A percentile compares a stretch with the other conserved stretches of the same genome.
These are phyloP conservation scores for Fragilariopsis cylindrus DNA, from an alignment of 108 stramenopile species.

Conservation along the genomic window DNA sequence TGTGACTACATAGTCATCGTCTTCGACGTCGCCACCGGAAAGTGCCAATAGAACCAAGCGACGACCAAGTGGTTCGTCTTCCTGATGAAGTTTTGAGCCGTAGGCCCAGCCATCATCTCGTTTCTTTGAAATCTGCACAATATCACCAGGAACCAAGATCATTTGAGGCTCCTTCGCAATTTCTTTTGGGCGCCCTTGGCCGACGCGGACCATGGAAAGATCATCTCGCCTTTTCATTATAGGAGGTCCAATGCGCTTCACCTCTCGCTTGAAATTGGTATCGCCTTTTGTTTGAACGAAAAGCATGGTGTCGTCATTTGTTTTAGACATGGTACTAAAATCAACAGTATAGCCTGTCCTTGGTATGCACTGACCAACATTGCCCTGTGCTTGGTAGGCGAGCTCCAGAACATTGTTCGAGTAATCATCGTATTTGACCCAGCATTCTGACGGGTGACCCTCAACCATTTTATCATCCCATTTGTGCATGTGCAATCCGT, in stretches of 20 bases:
- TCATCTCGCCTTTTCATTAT: not conserved
- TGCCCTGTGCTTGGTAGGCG: conserved; percentile 1
- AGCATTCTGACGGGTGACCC: conserved; percentile 9
- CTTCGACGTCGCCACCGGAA: not conserved
- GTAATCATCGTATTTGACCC: conserved; percentile 14
- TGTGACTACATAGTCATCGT: not conserved
- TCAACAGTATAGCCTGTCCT: conserved; percentile 15
- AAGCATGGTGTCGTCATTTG: not conserved
- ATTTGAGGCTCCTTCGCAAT: conserved; percentile 17
- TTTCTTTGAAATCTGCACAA: conserved; percentile 16
- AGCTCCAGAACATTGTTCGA: conserved; percentile 6
- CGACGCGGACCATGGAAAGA: not conserved
- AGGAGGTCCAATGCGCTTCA: not conserved
- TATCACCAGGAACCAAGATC: conserved; percentile 15
- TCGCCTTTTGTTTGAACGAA: not conserved
- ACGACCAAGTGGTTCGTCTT: conserved; percentile 21
- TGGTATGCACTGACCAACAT: not conserved
- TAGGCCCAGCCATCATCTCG: conserved; percentile 23
- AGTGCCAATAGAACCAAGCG: not conserved
- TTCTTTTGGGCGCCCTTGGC: not conserved
- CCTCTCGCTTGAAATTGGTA: conserved; percentile 4
- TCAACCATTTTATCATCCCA: not conserved
- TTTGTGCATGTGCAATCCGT: not conserved
- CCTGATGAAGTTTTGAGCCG: conserved; percentile 23
- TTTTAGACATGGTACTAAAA: not conserved